phyloP scores from a whole-genome alignment of 2,329 filamentous ascomycete genomes.

The Microdochium bolleyi region DNA sequence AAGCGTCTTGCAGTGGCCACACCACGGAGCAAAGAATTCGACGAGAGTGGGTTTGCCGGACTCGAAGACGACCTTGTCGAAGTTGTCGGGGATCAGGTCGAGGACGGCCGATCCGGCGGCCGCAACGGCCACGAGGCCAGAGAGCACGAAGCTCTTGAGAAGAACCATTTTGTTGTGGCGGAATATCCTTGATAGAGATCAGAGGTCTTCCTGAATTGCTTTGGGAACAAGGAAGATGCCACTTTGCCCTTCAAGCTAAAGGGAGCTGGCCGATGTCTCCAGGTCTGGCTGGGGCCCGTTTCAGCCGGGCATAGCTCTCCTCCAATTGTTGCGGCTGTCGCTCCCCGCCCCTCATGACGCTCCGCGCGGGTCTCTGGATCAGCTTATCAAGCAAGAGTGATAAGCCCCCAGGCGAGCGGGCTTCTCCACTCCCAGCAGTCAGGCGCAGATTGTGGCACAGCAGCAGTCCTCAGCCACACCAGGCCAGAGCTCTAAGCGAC shows the following conservation, averaged over 20 bases:
- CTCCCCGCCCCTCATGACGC: not conserved
- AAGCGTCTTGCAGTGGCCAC: conserved; percentile 97
- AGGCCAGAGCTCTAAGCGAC: not conserved
- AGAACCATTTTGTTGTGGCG: conserved; percentile 37
- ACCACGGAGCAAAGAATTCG: conserved; percentile 98
- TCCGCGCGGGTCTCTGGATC: not conserved
- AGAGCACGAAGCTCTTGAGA: conserved; percentile 52
- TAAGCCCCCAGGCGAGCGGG: not conserved
- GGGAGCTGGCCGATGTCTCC: not conserved
- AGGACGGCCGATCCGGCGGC: conserved; percentile 75
- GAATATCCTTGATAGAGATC: conserved; percentile 1
- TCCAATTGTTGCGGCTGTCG: not conserved
- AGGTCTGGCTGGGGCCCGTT: conserved; percentile 3
- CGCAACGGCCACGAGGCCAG: conserved; percentile 44
- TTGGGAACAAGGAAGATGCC: conserved; percentile 21
- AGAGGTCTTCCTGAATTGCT: conserved; percentile 22
- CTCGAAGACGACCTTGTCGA: conserved; percentile 81
- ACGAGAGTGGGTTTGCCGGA: conserved; percentile 93
- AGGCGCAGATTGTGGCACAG: not conserved
- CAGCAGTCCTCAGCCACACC: not conserved
- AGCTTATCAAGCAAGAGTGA: not conserved
- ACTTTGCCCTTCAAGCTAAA: conserved; percentile 16
- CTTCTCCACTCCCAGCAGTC: not conserved
- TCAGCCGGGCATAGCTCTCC: not conserved
- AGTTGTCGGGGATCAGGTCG: conserved; percentile 84